Evolutionary conservation across 371 early-diverging fungal genomes (phyloP).

Genomic region (Mortierella sp.): DNA sequence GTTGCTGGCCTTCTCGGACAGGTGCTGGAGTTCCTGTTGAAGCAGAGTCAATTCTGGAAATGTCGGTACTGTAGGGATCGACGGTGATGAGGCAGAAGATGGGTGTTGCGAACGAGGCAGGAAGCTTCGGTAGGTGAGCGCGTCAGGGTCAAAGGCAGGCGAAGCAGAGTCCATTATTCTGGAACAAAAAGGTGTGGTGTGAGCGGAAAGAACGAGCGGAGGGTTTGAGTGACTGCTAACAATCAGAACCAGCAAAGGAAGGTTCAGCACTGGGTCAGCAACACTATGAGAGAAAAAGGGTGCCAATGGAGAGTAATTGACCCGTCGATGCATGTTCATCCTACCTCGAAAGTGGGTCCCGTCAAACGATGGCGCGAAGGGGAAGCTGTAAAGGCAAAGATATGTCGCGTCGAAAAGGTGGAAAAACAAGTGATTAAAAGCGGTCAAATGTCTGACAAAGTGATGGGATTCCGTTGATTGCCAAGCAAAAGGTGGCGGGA

Average conservation of each 20-base stretch:
- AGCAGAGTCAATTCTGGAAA: conserved; percentile 35
- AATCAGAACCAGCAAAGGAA: conserved; percentile 11
- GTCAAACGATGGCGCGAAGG: not conserved
- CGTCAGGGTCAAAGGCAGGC: conserved; percentile 38
- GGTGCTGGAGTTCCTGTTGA: conserved; percentile 44
- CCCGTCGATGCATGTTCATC: conserved; percentile 6
- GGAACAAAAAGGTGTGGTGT: not conserved
- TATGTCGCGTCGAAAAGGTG: not conserved
- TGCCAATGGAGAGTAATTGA: not conserved
- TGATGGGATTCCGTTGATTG: conserved; percentile 6
- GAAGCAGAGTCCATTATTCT: conserved; percentile 41
- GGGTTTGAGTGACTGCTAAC: conserved; percentile 33
- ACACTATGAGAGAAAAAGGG: too few species aligned
- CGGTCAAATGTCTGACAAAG: not conserved
- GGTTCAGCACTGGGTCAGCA: conserved; percentile 15
- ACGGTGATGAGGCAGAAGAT: conserved; percentile 28
- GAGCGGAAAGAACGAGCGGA: not conserved
- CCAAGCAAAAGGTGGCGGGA: not conserved
- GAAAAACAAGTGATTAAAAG: not conserved
- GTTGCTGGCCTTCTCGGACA: conserved; percentile 37
- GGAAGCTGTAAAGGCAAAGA: not conserved
- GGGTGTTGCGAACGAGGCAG: conserved; percentile 19
- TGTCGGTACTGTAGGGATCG: conserved; percentile 32
- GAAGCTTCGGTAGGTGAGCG: conserved; percentile 50
- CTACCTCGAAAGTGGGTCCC: not conserved